Percentiles rank a stretch among this genome's conserved stretches.
These are phyloP conservation scores for Rhizopus stolonifer DNA, from an alignment of 371 early-diverging fungal genomes.

Conservation along the genomic window DNA sequence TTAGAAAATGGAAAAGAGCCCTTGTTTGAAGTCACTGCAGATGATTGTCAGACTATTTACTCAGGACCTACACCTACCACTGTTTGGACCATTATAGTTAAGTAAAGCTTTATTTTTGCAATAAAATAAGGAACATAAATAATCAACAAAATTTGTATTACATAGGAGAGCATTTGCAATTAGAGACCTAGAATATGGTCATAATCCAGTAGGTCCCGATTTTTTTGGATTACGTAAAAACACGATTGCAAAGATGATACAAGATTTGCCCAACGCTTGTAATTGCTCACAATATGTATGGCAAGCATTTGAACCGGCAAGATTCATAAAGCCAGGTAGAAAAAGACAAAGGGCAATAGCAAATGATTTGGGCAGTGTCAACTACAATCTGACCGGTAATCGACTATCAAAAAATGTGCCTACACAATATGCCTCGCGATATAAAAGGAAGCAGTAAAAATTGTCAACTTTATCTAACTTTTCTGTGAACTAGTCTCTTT, in stretches of 20 bases:
- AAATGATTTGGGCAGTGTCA: conserved; percentile 37
- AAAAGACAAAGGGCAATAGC: conserved; percentile 42
- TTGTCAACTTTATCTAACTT: too few relatives aligned
- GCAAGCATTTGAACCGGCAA: conserved; percentile 64
- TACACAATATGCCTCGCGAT: conserved; percentile 12
- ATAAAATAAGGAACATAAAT: too few relatives aligned
- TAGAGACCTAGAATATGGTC: conserved; percentile 77
- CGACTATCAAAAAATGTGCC: conserved; percentile 23
- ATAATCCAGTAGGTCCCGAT: conserved; percentile 88
- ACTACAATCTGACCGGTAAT: conserved; percentile 40
- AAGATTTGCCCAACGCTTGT: conserved; percentile 81
- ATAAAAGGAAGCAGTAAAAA: too few relatives aligned
- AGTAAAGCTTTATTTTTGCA: too few relatives aligned
- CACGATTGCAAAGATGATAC: conserved; percentile 87
- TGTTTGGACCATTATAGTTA: conserved; percentile 54
- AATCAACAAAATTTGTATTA: too few relatives aligned
- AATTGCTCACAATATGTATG: conserved; percentile 75
- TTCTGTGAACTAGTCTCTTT: too few relatives aligned
- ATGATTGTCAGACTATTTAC: conserved; percentile 48
- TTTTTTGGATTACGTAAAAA: too few relatives aligned
- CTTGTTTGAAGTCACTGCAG: conserved; percentile 52
- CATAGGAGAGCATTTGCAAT: conserved; percentile 60
- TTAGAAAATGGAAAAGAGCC: conserved; percentile 84
- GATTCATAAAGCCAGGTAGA: conserved; percentile 46
- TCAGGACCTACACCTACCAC: conserved; percentile 53